Evolutionary conservation across 78 protist genomes (phyloP).

Genomic region (slime mould (Dictyostelium discoideum)): DNA sequence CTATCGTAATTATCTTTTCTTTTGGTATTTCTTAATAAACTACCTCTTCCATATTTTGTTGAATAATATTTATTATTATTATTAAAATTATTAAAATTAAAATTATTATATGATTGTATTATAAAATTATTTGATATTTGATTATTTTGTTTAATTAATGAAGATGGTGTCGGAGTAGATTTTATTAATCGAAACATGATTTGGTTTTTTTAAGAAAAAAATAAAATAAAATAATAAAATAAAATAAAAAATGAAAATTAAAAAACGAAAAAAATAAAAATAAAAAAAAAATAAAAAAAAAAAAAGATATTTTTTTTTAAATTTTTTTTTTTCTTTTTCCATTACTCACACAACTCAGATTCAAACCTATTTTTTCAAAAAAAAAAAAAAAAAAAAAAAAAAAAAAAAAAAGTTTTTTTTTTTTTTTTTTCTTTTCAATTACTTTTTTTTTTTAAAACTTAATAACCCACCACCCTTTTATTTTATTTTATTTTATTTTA

Average conservation of each 20-base stretch:
- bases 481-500: no score
- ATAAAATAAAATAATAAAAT: background rate
- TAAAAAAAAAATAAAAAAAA: no score
- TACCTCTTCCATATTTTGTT: background rate
- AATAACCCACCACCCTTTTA: background rate
- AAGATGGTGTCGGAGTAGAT: background rate
- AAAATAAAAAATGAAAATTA: background rate
- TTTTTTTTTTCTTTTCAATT: no score
- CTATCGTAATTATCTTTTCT: background rate
- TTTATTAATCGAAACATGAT: background rate
- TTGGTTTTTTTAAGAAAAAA: background rate
- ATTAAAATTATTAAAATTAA: background rate
- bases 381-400: no score
- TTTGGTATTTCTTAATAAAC: constrained; percentile 3
- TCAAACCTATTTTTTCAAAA: background rate
- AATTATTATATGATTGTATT: background rate
- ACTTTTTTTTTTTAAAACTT: no score
- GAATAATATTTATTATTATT: background rate
- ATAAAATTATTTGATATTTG: background rate
- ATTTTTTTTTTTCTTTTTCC: background rate
- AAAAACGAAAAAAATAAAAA: background rate
- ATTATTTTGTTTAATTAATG: background rate
- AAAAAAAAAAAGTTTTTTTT: no score
- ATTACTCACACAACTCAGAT: no score
- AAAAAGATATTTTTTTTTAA: background rate